Conservation (phyloP, 345 rosid species). For the Rhizophora apiculata region DNA sequence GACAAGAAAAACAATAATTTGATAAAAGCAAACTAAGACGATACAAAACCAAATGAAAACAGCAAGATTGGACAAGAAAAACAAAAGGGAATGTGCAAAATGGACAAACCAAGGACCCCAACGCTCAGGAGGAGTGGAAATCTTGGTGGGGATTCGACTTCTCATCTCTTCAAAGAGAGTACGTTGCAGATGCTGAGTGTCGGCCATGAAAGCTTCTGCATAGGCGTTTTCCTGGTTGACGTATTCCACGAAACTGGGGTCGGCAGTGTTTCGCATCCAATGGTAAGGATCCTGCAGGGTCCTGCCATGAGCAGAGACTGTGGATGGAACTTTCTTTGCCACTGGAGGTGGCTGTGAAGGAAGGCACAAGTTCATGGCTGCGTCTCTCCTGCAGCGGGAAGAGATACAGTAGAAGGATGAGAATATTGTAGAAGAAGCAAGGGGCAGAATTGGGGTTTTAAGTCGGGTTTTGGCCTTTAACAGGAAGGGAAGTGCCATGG, state of each 20-base stretch:
- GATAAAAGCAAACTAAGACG: too few relatives aligned
- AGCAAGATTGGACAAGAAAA: neutral
- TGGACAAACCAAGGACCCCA: slow-evolving; percentile 84
- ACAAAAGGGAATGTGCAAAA: slow-evolving; percentile 13
- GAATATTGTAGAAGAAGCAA: neutral
- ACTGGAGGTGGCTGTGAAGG: neutral
- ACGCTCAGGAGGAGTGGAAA: slow-evolving; percentile 70
- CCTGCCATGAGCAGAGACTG: slow-evolving; percentile 3
- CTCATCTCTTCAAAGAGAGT: slow-evolving; percentile 62
- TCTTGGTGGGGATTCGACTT: slow-evolving; percentile 47
- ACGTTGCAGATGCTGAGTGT: slow-evolving; percentile 47
- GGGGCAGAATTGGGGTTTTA: too few relatives aligned
- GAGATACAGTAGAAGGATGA: neutral
- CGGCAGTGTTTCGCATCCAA: slow-evolving; percentile 69
- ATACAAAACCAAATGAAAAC: neutral
- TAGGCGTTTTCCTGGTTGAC: slow-evolving; percentile 70
- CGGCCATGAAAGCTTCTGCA: slow-evolving; percentile 77
- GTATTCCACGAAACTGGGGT: slow-evolving; percentile 49
- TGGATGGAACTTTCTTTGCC: neutral
- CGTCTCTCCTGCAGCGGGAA: too few relatives aligned
- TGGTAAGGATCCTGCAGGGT: slow-evolving; percentile 71
- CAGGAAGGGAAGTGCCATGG: too few relatives aligned
- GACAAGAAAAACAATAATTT: neutral
- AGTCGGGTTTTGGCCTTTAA: too few relatives aligned
- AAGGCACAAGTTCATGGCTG: neutral